Evolutionary conservation across 306 rosid genomes (phyloP), one percentile per base, ranked within the genome.

Genomic region (Quercus rubra): DNA sequence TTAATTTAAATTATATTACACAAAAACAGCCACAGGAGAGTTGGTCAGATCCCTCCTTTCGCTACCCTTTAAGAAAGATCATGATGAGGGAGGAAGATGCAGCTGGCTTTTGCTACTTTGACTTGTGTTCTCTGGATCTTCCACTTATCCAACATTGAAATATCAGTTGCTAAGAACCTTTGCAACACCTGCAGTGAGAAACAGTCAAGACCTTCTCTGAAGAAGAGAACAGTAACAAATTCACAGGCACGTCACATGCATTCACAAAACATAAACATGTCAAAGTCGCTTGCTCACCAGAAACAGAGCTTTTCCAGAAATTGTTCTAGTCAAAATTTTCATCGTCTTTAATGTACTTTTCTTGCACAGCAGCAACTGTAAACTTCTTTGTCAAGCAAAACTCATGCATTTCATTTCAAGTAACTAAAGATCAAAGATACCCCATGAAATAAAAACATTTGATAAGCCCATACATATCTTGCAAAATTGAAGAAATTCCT

Each of bases 291-390:
- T 21, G 68, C 82, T 80, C 46, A 49, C 81, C 71, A n/a, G 28
- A 70, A 62, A 46, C 21, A 1, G 19, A 61, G 19, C 12, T 66
- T 74, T 59, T 41, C 23, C 62, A 28, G 83, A 78, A 83, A 80
- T 85, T 87, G 35, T 78, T 71, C 43, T 46, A 30, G 66, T 92
- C 87, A n/a, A 73, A 55, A 82, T 78, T 71, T 79, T 91, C 97
- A 49, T 90, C 99, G 70, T 89, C 88, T 86, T 91, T 93, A 87
- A 95, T 85, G 89, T 95, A 95, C 81, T 93, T 95, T 86, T 95
- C 99, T 84, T 95, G 98, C 81, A 95, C 97, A 54, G 89, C 97
- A 83, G 98, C 99, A 81, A 95, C 97, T 91, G 99, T 92, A 76
- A 80, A 70, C 85, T 79, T 64, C 46, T 79, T 56, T 68, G 83